Evolutionary conservation across 495 filamentous ascomycete species (phyloP), one percentile per base, ranked within the genome.

Genomic region (Stereocaulon alpinum): DNA sequence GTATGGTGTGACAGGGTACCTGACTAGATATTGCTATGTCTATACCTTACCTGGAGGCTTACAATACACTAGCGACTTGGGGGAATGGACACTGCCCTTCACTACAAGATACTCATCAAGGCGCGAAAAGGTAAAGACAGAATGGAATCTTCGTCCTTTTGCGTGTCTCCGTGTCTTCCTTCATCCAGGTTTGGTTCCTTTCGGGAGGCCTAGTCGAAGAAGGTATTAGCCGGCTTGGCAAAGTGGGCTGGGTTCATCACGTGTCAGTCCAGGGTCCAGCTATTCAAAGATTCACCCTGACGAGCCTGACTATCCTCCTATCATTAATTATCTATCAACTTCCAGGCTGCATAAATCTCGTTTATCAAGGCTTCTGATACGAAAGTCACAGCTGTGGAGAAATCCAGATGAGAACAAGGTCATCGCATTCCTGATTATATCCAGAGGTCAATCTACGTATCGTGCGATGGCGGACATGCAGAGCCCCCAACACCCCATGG

Each of bases 401-500:
- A 10, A 10, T 12, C 34, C 34, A 37, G 12, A 12, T 37, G 34
- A 37, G 12, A 12, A 37, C 12, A 10, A 37, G 2, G 9, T 12
- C 34, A 10, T 37, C 7, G 9, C 12, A 37, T 12, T 12, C 7
- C 7, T 37, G 34, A 37, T 37, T 37, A 37, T 10, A 2, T 37
- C 34, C 7, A 37, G 20, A 55, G 40, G 34, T 17, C 22, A 5
- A 7, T 45, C 22, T 49, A 4, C 22, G 12, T 17, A 15, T 9
- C 27, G 15, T 40, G 64, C 6, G 51, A 76, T 76, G 75, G 60
- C 68, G 18, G 59, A 70, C 15, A 27, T 67, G 40, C 67, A 66
- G 50, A 68, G 64, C 44, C 65, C 72, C 15, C 72, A 74, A 44
- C 76, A 77, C 11, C 72, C 75, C 18, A 64, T 80, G 2, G 67